Base-by-base conservation (phyloP, 2,329 filamentous ascomycete species). In the Parasarocladium wereldwijsianum region DNA sequence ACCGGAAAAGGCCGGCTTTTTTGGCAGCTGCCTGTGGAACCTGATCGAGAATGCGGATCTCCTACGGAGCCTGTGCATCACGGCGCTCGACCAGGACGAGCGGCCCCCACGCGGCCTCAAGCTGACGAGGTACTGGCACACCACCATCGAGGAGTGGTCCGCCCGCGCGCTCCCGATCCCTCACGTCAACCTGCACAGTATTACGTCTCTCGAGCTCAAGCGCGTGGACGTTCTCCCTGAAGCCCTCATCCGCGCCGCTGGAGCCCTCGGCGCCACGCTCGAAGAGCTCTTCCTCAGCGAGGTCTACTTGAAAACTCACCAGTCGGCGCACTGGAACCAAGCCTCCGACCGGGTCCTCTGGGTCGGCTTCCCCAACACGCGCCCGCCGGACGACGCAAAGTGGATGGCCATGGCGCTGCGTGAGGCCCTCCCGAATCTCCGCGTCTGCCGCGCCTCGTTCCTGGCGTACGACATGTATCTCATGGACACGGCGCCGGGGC, bases 11-110 rank as follows among this genome's bases (percentile, higher is more conserved):
- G 49, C 49, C n/a, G 40, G 43, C 11, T 38, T 52, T 12, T 65
- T 65, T 41, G 52, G 53, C 13, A 49, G 51, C 21, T 55, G 60
- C 32, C 46, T 69, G 3, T 69, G 64, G 64, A 56, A 60, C 36
- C 43, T 66, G 23, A 57, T 68, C 11, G 52, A 54, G 27, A 57
- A 58, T 28, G 61, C 64, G 0, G 42, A 45, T 15, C 41, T 46
- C 7, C 51, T 69, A 9, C 47, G 57, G 37, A 65, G 54, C 25
- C 44, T 69, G 12, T 66, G 62, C 34, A 38, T 69, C 11, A 50
- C 61, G 8, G 60, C 61, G n/a, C 47, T 56, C 36, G 55, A 61
- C 34, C 46, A 54, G 12, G 53, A 58, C 15, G 51, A 54, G 20
- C 48, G 49, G 16, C 50, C 49, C 0, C 53, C 50, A 3, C 41